A percentile compares a stretch with the other conserved stretches of the same genome.
phyloP scores from a whole-genome alignment of 352 stramenopile species.

The Phytophthora chlamydospora region DNA sequence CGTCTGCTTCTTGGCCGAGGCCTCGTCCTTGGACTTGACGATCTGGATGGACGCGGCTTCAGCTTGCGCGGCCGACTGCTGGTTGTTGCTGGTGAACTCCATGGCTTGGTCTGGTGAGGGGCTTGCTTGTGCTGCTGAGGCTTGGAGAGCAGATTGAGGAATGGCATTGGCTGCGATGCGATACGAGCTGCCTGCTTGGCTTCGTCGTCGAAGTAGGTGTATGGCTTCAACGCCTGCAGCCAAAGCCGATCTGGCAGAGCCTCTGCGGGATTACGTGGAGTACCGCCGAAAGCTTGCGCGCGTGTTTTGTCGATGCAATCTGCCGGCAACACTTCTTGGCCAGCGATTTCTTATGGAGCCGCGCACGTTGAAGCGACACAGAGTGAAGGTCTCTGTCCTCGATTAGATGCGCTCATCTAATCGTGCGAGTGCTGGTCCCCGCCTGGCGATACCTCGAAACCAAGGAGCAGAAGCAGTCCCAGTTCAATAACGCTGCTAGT shows the following conservation, averaged over 20 bases:
- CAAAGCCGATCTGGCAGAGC: too few species aligned
- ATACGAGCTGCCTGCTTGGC: slow-evolving; percentile 2
- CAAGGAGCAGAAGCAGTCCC: too few species aligned
- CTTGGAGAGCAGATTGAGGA: slow-evolving; percentile 7
- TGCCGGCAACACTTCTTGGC: too few species aligned
- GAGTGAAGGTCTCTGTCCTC: too few species aligned
- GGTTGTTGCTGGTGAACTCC: slow-evolving; percentile 1
- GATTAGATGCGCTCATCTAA: too few species aligned
- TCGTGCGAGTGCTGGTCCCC: too few species aligned
- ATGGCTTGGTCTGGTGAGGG: not conserved
- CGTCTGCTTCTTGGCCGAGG: slow-evolving; percentile 7
- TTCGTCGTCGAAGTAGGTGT: not conserved
- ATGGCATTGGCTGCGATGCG: slow-evolving; percentile 5
- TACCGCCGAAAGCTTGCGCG: slow-evolving; percentile 1
- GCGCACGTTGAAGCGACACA: too few species aligned
- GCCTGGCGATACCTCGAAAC: too few species aligned
- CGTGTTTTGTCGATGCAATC: not conserved
- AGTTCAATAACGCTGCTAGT: too few species aligned
- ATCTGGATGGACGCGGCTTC: slow-evolving; percentile 8
- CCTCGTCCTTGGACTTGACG: not conserved
- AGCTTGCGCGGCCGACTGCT: slow-evolving; percentile 3
- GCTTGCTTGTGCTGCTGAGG: not conserved
- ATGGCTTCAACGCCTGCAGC: too few species aligned
- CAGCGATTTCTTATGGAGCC: too few species aligned
- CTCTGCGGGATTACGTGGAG: not conserved